Conservation (phyloP, 2,329 filamentous ascomycete genomes). For the Dothistroma pini region DNA sequence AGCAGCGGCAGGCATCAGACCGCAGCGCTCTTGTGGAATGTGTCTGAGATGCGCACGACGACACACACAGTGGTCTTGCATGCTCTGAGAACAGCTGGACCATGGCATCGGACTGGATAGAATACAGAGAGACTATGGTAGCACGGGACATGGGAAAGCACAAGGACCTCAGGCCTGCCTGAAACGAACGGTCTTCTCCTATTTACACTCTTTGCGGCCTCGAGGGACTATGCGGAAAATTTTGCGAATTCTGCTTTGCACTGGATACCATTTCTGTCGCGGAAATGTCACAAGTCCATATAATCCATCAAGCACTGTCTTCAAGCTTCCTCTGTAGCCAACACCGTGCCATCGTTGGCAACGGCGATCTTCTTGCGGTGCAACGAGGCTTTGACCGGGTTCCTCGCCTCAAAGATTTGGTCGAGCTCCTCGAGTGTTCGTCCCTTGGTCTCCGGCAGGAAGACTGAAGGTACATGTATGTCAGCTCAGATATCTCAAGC, state of each 20-base stretch:
- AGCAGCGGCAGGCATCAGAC: too few species aligned
- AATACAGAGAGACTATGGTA: too few species aligned
- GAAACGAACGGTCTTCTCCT: background rate
- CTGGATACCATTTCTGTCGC: background rate
- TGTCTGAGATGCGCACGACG: too few species aligned
- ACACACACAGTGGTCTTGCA: too few species aligned
- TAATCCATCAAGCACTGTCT: background rate
- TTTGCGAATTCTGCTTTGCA: background rate
- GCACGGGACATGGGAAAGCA: too few species aligned
- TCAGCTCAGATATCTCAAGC: background rate
- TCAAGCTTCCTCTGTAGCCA: slow-evolving; percentile 25
- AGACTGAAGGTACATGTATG: slow-evolving; percentile 6
- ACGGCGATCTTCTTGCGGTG: slow-evolving; percentile 26
- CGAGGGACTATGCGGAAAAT: background rate
- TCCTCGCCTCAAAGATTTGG: slow-evolving; percentile 40
- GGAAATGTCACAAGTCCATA: background rate
- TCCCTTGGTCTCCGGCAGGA: slow-evolving; percentile 41
- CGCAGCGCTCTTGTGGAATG: too few species aligned
- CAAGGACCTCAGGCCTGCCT: background rate
- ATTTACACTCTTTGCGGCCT: background rate
- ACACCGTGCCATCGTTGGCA: slow-evolving; percentile 22
- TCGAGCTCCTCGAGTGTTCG: slow-evolving; percentile 46
- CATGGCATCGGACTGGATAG: too few species aligned
- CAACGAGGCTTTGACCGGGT: slow-evolving; percentile 39
- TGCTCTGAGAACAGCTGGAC: too few species aligned